Conservation (phyloP, 2,329 filamentous ascomycete species). For the Colletotrichum camelliae region DNA sequence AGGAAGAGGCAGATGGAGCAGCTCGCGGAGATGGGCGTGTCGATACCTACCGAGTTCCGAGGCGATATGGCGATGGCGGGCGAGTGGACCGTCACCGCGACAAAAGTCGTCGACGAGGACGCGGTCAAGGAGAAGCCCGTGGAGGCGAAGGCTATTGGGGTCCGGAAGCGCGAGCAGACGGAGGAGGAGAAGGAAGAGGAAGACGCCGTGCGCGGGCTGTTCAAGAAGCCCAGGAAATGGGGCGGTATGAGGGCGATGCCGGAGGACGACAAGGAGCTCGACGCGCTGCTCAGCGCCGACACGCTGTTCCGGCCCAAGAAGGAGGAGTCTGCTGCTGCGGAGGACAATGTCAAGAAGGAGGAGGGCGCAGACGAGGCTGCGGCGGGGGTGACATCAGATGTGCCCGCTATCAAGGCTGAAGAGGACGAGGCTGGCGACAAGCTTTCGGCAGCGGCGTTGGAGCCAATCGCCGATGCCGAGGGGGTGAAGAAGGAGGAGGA, state of each 20-base stretch:
- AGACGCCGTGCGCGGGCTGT: slow-evolving; percentile 61
- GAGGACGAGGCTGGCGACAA: slow-evolving; percentile 23
- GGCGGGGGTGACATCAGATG: slow-evolving; percentile 28
- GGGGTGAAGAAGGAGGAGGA: slow-evolving; percentile 47
- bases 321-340: slow-evolving; percentile 29
- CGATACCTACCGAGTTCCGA: slow-evolving; percentile 79
- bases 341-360: slow-evolving; percentile 29
- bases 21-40: slow-evolving; percentile 84
- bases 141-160: slow-evolving; percentile 58
- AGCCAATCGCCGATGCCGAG: not conserved
- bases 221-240: slow-evolving; percentile 64
- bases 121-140: slow-evolving; percentile 42
- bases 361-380: slow-evolving; percentile 30
- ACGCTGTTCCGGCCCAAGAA: slow-evolving; percentile 35
- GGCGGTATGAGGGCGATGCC: slow-evolving; percentile 55
- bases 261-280: slow-evolving; percentile 61
- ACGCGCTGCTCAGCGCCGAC: slow-evolving; percentile 59
- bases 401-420: slow-evolving; percentile 39
- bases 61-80: slow-evolving; percentile 86
- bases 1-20: slow-evolving; percentile 86
- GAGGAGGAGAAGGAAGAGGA: slow-evolving; percentile 68
- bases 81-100: slow-evolving; percentile 80
- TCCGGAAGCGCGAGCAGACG: slow-evolving; percentile 66
- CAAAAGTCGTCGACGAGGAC: slow-evolving; percentile 59
- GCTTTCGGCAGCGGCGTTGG: not conserved